Conservation (phyloP, 2,329 filamentous ascomycete genomes). For the Aspergillus hortae region DNA sequence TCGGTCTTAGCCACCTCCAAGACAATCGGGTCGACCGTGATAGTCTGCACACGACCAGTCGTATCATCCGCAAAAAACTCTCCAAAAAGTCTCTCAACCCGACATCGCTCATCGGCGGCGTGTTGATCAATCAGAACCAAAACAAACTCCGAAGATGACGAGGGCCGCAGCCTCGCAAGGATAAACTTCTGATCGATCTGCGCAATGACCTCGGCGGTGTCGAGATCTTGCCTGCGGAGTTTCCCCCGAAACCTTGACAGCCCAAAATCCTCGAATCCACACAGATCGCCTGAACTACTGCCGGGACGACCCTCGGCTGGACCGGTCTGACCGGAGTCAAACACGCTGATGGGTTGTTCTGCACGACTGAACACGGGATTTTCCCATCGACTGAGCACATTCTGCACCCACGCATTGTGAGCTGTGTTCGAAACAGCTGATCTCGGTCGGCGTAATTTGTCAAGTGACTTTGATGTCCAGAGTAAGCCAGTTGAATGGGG, state of each 20-base stretch:
- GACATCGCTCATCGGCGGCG: conserved; percentile 84
- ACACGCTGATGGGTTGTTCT: conserved; percentile 41
- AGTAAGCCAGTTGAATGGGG: conserved; percentile 17
- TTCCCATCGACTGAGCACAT: conserved; percentile 63
- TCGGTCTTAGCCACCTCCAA: conserved; percentile 67
- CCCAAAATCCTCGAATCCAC: conserved; percentile 18
- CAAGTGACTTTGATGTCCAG: conserved; percentile 2
- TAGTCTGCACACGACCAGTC: conserved; percentile 19
- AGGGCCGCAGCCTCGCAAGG: conserved; percentile 56
- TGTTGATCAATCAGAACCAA: conserved; percentile 88
- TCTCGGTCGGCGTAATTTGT: conserved; percentile 12
- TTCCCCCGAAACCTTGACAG: conserved; percentile 31
- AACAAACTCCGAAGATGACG: conserved; percentile 22
- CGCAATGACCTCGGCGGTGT: conserved; percentile 62
- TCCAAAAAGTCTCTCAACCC: conserved; percentile 68
- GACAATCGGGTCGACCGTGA: conserved; percentile 45
- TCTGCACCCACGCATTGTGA: conserved; percentile 54
- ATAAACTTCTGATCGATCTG: conserved; percentile 94
- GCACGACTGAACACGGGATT: conserved; percentile 69
- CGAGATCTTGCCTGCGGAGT: conserved; percentile 62
- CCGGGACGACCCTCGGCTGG: conserved; percentile 12
- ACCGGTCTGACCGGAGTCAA: conserved; percentile 16
- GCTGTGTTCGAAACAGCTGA: conserved; percentile 12
- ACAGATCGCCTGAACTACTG: conserved; percentile 21
- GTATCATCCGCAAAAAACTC: conserved; percentile 43